Evolutionary conservation across 768 basidiomycete genomes (phyloP).

Genomic region (Boletus speciosus): DNA sequence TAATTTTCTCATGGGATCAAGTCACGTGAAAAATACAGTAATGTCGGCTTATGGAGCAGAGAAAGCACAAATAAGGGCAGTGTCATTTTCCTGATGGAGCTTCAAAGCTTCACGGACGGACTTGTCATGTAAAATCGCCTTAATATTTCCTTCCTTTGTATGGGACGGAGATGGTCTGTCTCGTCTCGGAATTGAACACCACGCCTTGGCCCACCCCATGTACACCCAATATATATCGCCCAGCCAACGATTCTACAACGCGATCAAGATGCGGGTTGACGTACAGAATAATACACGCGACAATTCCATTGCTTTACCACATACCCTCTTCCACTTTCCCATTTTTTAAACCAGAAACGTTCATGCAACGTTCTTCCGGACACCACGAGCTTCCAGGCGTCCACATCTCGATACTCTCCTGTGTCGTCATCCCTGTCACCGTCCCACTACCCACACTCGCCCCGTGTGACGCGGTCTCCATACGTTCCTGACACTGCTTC

Average conservation of each 20-base stretch:
- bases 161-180: background rate
- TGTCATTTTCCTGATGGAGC: no score
- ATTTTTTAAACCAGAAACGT: background rate
- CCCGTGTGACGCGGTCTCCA: background rate
- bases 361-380: slow-evolving; percentile 1
- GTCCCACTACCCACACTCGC: background rate
- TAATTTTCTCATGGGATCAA: no score
- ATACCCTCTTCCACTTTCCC: background rate
- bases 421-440: background rate
- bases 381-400: slow-evolving; percentile 2
- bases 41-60: no score
- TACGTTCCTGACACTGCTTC: background rate
- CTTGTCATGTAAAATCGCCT: background rate
- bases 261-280: background rate
- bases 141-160: background rate
- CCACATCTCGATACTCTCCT: slow-evolving; percentile 3
- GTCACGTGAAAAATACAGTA: no score
- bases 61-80: no score
- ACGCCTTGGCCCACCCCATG: background rate
- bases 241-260: background rate
- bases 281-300: background rate
- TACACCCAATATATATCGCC: background rate
- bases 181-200: background rate
- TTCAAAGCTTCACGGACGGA: background rate
- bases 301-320: background rate